phyloP scores from a whole-genome alignment of 768 basidiomycete species.

The Tricholoma furcatifolium region DNA sequence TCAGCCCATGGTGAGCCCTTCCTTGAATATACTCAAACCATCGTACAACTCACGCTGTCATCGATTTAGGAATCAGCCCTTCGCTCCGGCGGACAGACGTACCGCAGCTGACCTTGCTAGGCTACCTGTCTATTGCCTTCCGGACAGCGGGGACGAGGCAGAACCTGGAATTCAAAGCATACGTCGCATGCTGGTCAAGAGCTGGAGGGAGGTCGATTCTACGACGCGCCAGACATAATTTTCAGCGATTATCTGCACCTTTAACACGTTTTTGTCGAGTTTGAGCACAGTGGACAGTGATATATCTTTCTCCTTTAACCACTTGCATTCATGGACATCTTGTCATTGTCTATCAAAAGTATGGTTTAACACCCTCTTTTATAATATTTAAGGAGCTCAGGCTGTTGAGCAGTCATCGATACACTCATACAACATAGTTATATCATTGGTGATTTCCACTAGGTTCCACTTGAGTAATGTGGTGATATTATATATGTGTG shows the following conservation, averaged over 20 bases:
- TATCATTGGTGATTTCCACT: neutral
- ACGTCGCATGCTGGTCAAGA: slow-evolving; percentile 18
- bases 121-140: neutral
- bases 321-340: neutral
- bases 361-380: neutral
- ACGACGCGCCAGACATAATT: slow-evolving; percentile 12
- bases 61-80: slow-evolving; percentile 57
- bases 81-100: slow-evolving; percentile 62
- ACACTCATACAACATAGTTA: neutral
- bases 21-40: neutral
- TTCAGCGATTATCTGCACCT: neutral
- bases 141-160: slow-evolving; percentile 10
- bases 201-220: slow-evolving; percentile 18
- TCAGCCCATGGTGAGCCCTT: slow-evolving; percentile 37
- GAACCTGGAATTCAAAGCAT: slow-evolving; percentile 18
- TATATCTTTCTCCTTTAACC: neutral
- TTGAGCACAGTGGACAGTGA: neutral
- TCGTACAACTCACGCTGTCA: neutral
- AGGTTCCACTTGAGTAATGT: neutral
- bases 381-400: slow-evolving; percentile 1
- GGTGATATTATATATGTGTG: neutral
- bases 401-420: neutral
- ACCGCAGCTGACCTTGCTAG: slow-evolving; percentile 48
- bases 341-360: neutral
- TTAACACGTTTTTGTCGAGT: neutral